These are phyloP conservation scores for Calcarisporium arbuscula DNA, from an alignment of 2,329 filamentous ascomycete genomes.

Conservation along the genomic window DNA sequence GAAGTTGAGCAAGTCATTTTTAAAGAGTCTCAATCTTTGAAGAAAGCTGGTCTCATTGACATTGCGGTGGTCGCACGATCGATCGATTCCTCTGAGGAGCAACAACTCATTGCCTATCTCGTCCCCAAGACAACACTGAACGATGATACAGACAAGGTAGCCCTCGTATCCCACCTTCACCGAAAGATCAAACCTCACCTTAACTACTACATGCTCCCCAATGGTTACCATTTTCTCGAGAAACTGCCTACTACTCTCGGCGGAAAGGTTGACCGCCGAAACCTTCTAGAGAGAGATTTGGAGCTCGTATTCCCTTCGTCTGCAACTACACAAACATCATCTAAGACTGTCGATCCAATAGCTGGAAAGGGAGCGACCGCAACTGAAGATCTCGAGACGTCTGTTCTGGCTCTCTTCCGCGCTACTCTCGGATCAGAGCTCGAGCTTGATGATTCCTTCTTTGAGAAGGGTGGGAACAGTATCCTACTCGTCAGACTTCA, in stretches of 20 bases:
- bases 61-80: slow-evolving; percentile 15
- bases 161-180: slow-evolving; percentile 13
- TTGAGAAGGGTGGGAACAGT: slow-evolving; percentile 19
- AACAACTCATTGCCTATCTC: slow-evolving; percentile 17
- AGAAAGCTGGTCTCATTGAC: slow-evolving; percentile 10
- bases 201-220: slow-evolving; percentile 20
- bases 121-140: slow-evolving; percentile 12
- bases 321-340: slow-evolving; percentile 1
- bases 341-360: neutral
- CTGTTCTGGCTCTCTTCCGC: slow-evolving; percentile 15
- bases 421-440: slow-evolving; percentile 12
- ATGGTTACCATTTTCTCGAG: slow-evolving; percentile 15
- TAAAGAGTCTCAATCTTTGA: slow-evolving; percentile 12
- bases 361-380: neutral
- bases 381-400: slow-evolving; percentile 10
- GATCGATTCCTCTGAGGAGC: slow-evolving; percentile 12
- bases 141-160: slow-evolving; percentile 7
- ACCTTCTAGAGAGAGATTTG: slow-evolving; percentile 11
- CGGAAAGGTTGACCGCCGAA: slow-evolving; percentile 17
- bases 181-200: slow-evolving; percentile 14
- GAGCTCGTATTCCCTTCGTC: slow-evolving; percentile 13
- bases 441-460: slow-evolving; percentile 15
- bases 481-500: slow-evolving; percentile 19
- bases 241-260: slow-evolving; percentile 16
- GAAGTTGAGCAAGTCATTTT: slow-evolving; percentile 26